These are phyloP conservation scores for Musa balbisiana DNA, from an alignment of 202 grass and related monocot species.

Conservation along the genomic window DNA sequence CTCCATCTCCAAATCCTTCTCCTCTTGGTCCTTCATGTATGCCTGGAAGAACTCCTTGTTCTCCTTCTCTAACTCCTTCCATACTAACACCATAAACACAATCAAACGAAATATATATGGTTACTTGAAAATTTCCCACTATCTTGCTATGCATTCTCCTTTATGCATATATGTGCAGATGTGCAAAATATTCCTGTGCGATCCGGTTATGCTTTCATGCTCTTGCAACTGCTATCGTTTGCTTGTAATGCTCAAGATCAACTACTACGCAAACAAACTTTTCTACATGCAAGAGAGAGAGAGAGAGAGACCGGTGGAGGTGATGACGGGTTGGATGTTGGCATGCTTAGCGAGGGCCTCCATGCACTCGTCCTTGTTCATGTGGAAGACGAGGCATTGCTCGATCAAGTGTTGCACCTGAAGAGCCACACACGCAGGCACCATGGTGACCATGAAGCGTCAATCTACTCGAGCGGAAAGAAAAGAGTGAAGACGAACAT, in stretches of 20 bases:
- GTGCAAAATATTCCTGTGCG: no score
- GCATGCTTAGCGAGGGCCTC: conserved; percentile 65
- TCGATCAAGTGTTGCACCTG: conserved; percentile 94
- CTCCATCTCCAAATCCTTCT: not conserved
- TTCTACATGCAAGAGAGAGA: not conserved
- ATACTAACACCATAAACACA: not conserved
- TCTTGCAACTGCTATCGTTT: no score
- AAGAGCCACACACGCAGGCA: not conserved
- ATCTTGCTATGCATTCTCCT: no score
- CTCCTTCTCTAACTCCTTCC: conserved; percentile 10
- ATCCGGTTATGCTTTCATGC: no score
- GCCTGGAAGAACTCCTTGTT: conserved; percentile 15
- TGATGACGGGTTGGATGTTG: conserved; percentile 65
- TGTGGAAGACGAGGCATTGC: conserved; percentile 76
- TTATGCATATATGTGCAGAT: no score
- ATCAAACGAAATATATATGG: no score
- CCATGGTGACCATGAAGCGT: no score
- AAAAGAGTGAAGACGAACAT: not conserved
- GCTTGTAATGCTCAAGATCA: no score
- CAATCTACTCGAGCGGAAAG: not conserved
- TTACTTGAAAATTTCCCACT: no score
- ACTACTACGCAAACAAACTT: no score
- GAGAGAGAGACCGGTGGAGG: conserved; percentile 46
- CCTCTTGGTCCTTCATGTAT: not conserved
- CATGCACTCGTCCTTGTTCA: conserved; percentile 83